phyloP scores from a whole-genome alignment of 2,329 filamentous ascomycete species.

The Dendryphion nanum region DNA sequence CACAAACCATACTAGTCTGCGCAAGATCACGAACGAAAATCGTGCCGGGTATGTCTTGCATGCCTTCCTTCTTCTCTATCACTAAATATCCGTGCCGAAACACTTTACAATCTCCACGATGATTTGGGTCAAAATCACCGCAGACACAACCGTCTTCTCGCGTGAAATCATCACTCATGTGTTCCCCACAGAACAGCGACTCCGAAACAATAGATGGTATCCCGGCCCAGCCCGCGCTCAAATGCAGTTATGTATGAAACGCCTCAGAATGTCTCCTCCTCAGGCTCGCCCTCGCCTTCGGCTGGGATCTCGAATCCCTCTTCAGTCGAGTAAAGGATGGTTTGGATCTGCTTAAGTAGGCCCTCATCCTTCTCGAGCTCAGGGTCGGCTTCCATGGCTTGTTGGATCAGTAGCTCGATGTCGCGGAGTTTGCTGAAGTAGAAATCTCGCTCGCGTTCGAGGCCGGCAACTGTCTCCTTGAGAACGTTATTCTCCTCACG shows the following conservation, averaged over 20 bases:
- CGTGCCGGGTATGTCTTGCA: no score
- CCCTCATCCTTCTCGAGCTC: constrained; percentile 93
- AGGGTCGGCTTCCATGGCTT: constrained; percentile 87
- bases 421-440: constrained; percentile 99
- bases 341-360: constrained; percentile 92
- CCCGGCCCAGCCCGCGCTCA: constrained; percentile 25
- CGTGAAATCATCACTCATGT: constrained; percentile 7
- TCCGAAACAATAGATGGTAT: constrained; percentile 29
- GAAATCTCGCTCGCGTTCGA: constrained; percentile 96
- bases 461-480: constrained; percentile 90
- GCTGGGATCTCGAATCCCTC: constrained; percentile 80
- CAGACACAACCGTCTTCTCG: no score
- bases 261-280: constrained; percentile 49
- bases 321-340: constrained; percentile 95
- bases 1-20: no score
- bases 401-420: constrained; percentile 92
- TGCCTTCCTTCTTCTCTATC: no score
- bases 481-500: constrained; percentile 82
- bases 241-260: constrained; percentile 24
- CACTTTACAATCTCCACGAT: no score
- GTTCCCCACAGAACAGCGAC: constrained; percentile 6
- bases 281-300: constrained; percentile 76
- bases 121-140: no score
- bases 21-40: no score
- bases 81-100: no score